Evolutionary conservation across 192 early-diverging fungal genomes (phyloP).

Genomic region (Gonapodya sp.): DNA sequence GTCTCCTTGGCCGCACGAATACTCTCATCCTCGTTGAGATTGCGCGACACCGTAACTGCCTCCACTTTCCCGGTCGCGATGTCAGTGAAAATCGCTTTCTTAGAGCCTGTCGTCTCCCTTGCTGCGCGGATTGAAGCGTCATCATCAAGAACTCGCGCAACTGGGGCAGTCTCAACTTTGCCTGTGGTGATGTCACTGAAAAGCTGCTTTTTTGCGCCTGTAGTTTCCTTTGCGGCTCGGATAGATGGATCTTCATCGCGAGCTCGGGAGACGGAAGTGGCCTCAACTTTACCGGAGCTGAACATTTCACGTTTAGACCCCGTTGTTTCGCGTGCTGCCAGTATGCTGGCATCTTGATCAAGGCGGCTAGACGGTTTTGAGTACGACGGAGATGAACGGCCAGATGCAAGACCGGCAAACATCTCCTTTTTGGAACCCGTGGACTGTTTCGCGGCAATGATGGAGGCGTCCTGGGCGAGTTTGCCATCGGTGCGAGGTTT

Average conservation of each 20-base stretch:
- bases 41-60: not conserved
- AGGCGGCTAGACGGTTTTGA: not conserved
- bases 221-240: not conserved
- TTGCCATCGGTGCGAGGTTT: not conserved
- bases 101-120: not conserved
- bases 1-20: not conserved
- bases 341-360: not conserved
- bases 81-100: not conserved
- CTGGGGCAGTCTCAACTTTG: not conserved
- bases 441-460: not conserved
- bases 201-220: not conserved
- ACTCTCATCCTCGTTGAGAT: not conserved
- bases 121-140: not conserved
- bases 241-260: not conserved
- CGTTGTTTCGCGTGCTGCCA: not conserved
- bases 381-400: not conserved
- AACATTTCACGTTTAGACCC: not conserved
- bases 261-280: not conserved
- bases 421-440: not conserved
- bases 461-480: not conserved
- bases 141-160: not conserved
- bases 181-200: not conserved
- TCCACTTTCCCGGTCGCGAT: not conserved
- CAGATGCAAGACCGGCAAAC: not conserved
- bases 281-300: not conserved